phyloP scores from a whole-genome alignment of 306 rosid genomes.

The Leucaena leucocephala region DNA sequence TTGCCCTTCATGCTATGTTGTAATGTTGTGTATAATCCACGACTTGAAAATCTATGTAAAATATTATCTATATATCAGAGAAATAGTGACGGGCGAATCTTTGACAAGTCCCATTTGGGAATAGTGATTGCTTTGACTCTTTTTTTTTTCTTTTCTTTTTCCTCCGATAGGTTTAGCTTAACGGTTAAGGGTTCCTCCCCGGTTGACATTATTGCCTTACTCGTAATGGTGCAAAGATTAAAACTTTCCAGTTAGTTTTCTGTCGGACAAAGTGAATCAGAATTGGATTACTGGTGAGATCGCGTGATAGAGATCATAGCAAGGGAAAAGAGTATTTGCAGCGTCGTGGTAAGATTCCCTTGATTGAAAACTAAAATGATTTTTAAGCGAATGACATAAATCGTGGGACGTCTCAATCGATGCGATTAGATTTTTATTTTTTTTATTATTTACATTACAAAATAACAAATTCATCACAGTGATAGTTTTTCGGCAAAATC shows the following conservation, averaged over 20 bases:
- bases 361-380: no score
- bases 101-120: neutral
- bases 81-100: neutral
- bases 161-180: neutral
- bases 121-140: neutral
- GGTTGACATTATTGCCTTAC: neutral
- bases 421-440: neutral
- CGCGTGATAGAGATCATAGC: neutral
- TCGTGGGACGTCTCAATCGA: neutral
- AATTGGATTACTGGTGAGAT: neutral
- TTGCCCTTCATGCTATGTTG: neutral
- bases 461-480: neutral
- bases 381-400: no score
- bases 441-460: neutral
- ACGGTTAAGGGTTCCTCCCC: neutral
- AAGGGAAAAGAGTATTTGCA: neutral
- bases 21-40: neutral
- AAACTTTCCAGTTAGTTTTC: neutral
- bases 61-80: neutral
- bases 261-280: neutral
- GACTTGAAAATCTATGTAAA: neutral
- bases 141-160: neutral
- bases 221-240: neutral
- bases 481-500: neutral
- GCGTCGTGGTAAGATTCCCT: neutral